Base-by-base conservation (phyloP, 2,329 filamentous ascomycete species). In the Monilinia polystroma region DNA sequence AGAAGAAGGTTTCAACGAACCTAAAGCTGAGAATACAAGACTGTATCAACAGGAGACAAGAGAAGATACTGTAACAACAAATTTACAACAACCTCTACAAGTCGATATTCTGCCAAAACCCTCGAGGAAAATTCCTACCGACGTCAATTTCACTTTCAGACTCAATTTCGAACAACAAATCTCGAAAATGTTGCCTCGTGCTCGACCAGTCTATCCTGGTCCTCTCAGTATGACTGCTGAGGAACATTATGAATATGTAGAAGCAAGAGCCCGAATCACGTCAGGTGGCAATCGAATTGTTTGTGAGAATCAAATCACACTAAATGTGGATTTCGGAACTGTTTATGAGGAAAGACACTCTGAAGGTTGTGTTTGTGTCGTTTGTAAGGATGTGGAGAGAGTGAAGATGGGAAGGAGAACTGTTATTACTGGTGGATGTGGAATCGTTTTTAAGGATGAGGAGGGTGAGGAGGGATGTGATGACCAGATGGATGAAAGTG, bases 241-340 rank as follows among this genome's bases (percentile, higher is more conserved):
- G 8, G 45, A 60, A 20, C 45, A 60, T 6, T 60, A 60, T 20
- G 32, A 49, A 8, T 51, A 18, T 5, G 58, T 60, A 35, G 58
- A 60, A 18, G 29, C 58, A 16, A 32, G n/a, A 5, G 58, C 58
- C 7, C 18, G 10, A 5, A 38, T 60, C 29, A 60, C 58, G 2
- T n/a, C 23, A 23, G 29, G 38, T 16, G 58, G 58, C 7, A 49
- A 20, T 38, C 58, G 58, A 4, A 60, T 60, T 51, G 6, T 60
- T 11, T 60, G 35, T 10, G 45, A 51, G 18, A n/a, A 51, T 32
- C 14, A 38, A 5, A 60, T 60, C 12, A 60, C 58, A 20, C 8
- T 60, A 5, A 60, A 60, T 60, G 58, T 60, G 45, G 58, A 60
- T 51, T 60, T 60, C 35, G 45, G 58, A 11, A 60, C 58, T 1